A percentile compares a stretch with the other conserved stretches of the same genome.
phyloP scores from a whole-genome alignment of 2,329 filamentous ascomycete species.

The Spiromastix sp. region DNA sequence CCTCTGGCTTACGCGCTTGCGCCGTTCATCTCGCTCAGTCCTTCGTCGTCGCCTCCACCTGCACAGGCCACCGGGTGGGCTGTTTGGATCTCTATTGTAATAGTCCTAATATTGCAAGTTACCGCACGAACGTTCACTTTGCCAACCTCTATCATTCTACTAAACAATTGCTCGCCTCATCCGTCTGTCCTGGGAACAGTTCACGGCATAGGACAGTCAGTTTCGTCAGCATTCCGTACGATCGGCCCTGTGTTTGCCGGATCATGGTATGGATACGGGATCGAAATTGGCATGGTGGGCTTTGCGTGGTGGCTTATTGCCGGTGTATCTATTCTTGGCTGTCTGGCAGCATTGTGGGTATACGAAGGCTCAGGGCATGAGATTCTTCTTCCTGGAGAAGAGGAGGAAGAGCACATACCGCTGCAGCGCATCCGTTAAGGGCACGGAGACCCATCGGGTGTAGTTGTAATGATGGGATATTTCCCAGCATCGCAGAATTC shows the following conservation, averaged over 20 bases:
- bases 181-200: slow-evolving; percentile 50
- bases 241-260: slow-evolving; percentile 47
- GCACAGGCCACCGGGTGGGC: slow-evolving; percentile 29
- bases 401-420: too few species aligned
- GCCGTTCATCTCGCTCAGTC: slow-evolving; percentile 61
- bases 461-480: too few species aligned
- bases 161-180: slow-evolving; percentile 52
- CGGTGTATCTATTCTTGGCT: slow-evolving; percentile 46
- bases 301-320: slow-evolving; percentile 49
- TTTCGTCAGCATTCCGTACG: slow-evolving; percentile 45
- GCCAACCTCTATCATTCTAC: slow-evolving; percentile 47
- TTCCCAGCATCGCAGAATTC: too few species aligned
- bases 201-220: slow-evolving; percentile 48
- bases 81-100: slow-evolving; percentile 56
- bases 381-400: slow-evolving; percentile 31
- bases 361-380: slow-evolving; percentile 57
- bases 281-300: slow-evolving; percentile 45
- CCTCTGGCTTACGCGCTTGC: slow-evolving; percentile 61
- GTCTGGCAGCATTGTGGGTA: slow-evolving; percentile 49
- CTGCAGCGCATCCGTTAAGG: too few species aligned
- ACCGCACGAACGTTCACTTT: slow-evolving; percentile 60
- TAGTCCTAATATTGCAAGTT: slow-evolving; percentile 59
- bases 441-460: too few species aligned
- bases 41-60: slow-evolving; percentile 39
- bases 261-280: slow-evolving; percentile 45